phyloP scores from a whole-genome alignment of 768 basidiomycete genomes.

The Pulveroboletus sp. region DNA sequence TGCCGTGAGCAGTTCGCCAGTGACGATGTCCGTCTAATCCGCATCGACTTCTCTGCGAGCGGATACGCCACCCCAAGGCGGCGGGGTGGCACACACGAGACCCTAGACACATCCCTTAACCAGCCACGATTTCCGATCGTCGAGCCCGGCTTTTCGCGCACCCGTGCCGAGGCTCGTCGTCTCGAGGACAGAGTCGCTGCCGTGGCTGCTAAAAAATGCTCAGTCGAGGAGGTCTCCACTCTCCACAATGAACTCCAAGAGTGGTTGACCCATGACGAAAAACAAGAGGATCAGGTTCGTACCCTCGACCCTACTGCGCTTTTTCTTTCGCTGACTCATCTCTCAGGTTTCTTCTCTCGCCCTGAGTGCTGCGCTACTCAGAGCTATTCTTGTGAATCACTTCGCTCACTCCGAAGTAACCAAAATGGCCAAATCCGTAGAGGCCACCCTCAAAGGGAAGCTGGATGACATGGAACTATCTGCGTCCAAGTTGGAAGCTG shows the following conservation, averaged over 20 bases:
- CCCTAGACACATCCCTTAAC: constrained; percentile 37
- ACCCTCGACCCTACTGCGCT: constrained; percentile 13
- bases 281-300: constrained; percentile 57
- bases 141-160: constrained; percentile 39
- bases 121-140: constrained; percentile 46
- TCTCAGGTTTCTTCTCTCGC: constrained; percentile 60
- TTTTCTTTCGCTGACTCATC: constrained; percentile 6
- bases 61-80: constrained; percentile 68
- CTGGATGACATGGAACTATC: constrained; percentile 60
- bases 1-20: constrained; percentile 72
- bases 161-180: constrained; percentile 54
- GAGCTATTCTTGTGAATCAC: constrained; percentile 81
- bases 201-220: constrained; percentile 81
- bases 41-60: constrained; percentile 68
- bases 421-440: constrained; percentile 60
- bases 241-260: constrained; percentile 77
- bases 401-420: constrained; percentile 74
- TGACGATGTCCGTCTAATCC: constrained; percentile 70
- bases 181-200: constrained; percentile 76
- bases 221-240: constrained; percentile 76
- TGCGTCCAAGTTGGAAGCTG: constrained; percentile 59
- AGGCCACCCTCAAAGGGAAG: constrained; percentile 58
- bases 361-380: constrained; percentile 73
- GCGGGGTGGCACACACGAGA: constrained; percentile 47
- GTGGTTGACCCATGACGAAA: constrained; percentile 62